Base-by-base conservation (phyloP, 257 asterid genomes). In the Capsicum baccatum region DNA sequence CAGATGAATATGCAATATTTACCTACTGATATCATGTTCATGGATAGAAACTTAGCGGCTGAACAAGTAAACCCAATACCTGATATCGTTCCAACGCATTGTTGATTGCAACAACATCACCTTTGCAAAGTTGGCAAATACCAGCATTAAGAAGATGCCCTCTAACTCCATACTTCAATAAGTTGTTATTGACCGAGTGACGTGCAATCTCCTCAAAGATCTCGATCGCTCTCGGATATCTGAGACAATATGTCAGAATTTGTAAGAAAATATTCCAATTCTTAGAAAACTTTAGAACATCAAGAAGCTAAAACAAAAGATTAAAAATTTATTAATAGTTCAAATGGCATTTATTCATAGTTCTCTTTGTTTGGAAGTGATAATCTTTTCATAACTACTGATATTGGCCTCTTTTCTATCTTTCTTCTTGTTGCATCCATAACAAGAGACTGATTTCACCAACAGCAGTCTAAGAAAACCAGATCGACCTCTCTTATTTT, bases 141-240 rank as follows among this genome's bases (percentile, higher is more conserved):
- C 99, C 99, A 89, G 99, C 98, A 89, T 96, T 96, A 63, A 96
- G 99, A 87, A 96, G 98, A 90, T 94, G 98, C 80, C 98, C 98
- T 90, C 92, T 96, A 83, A 93, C 99, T 86, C 98, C 99, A 89
- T 96, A 96, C 87, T 95, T 96, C 91, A 96, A 88, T 91, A 96
- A 91, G 91, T 93, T 95, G 89, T 92, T 96, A 83, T 52, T 92
- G 86, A 96, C 94, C 39, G 98, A 94, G 35, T 94, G 97, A 0
- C 95, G 94, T 63, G 98, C 98, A 84, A 96, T 91, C 83, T 95
- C 99, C 87, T 94, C 99, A 87, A 90, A 95, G 83, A 95, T 95
- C 88, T 94, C 99, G 7, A 95, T 88, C 69, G 99, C 87, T 87
- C 93, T 95, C 59, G 85, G 98, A 91, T 96, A 95, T 85, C 98